Evolutionary conservation across 2,329 filamentous ascomycete species (phyloP), one percentile per base, ranked within the genome.

Genomic region (Ceratocystis cubensis): DNA sequence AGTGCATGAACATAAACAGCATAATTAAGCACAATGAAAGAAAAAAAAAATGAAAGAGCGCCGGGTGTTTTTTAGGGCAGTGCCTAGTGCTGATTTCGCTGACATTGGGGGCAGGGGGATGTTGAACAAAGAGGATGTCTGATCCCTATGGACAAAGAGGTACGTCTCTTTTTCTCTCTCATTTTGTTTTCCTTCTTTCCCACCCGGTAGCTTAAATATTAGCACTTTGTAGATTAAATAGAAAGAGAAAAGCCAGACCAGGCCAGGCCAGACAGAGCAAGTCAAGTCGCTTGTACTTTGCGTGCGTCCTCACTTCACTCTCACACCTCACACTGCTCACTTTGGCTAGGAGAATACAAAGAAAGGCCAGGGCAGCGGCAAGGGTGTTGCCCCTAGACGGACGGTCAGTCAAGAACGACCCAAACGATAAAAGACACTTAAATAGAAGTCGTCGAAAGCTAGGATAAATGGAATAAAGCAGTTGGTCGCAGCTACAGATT

Each of bases 51-150:
- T 25, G 57, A 50, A 50, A 50, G 22, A 15, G 28, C 13, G 15
- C 41, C 37, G 2, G 28, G 61, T 63, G 61, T 10, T 13, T 22
- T 30, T 30, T 25, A 5, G 13, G 3, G 2, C 8, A 10, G 37
- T 41, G 37, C 37, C 10, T 1, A 4, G 37, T 41, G 37, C 13
- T 13, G 37, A 41, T 41, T 13, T 41, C 10, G 10, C 3, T 41
- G 37, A 4, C 37, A 41, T 10, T 10, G 17, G 17, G n/a, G 2
- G 46, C 46, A 50, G 22, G 46, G 46, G 46, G 46, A 10, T 50
- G 17, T 50, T 50, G 46, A 50, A 50, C 46, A 50, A 50, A 50
- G 46, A 50, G 46, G 17, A 50, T 50, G 46, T 50, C 46, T 50
- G 46, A 50, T 50, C 46, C 46, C 46, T 50, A 50, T 41, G 22